Percentiles rank a stretch among this genome's conserved stretches.
These are phyloP conservation scores for Sporothrix globosa DNA, from an alignment of 2,329 filamentous ascomycete species.

Conservation along the genomic window DNA sequence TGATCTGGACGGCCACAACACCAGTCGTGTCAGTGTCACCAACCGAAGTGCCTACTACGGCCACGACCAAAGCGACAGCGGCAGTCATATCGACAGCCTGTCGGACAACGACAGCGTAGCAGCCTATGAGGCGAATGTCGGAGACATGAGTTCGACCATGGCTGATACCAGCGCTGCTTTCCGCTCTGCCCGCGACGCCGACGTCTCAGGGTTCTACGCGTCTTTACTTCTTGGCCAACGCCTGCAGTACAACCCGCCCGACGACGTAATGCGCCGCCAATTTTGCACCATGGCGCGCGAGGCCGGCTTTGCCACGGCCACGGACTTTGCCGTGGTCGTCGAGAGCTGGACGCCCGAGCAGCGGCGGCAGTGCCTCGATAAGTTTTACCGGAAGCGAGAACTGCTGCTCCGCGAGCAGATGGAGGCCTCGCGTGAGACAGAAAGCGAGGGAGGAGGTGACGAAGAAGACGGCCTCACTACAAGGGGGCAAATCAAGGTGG, in stretches of 20 bases:
- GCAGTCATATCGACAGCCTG: constrained; percentile 15
- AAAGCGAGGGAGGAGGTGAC: constrained; percentile 30
- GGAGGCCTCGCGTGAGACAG: constrained; percentile 31
- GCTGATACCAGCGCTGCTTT: constrained; percentile 50
- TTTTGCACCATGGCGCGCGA: constrained; percentile 87
- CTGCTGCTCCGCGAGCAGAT: constrained; percentile 47
- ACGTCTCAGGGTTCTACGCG: not conserved
- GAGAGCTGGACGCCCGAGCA: constrained; percentile 88
- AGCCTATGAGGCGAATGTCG: constrained; percentile 45
- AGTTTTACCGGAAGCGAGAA: constrained; percentile 74
- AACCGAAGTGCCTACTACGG: constrained; percentile 5
- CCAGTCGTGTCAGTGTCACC: constrained; percentile 48
- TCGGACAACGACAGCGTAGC: constrained; percentile 41
- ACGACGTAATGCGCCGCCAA: constrained; percentile 74
- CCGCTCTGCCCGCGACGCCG: not conserved
- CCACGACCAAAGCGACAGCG: constrained; percentile 36
- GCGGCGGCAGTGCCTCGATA: constrained; percentile 74
- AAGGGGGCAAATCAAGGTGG: not conserved
- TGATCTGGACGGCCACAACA: constrained; percentile 45
- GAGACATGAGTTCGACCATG: constrained; percentile 56
- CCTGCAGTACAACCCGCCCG: constrained; percentile 70
- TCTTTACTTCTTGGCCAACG: constrained; percentile 28
- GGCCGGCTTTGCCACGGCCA: constrained; percentile 74
- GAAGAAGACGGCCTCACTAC: not conserved
- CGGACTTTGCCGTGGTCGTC: constrained; percentile 86